A percentile compares a stretch with the other conserved stretches of the same genome.
These are phyloP conservation scores for Xylariales sp. DNA, from an alignment of 2,329 filamentous ascomycete species.

Conservation along the genomic window DNA sequence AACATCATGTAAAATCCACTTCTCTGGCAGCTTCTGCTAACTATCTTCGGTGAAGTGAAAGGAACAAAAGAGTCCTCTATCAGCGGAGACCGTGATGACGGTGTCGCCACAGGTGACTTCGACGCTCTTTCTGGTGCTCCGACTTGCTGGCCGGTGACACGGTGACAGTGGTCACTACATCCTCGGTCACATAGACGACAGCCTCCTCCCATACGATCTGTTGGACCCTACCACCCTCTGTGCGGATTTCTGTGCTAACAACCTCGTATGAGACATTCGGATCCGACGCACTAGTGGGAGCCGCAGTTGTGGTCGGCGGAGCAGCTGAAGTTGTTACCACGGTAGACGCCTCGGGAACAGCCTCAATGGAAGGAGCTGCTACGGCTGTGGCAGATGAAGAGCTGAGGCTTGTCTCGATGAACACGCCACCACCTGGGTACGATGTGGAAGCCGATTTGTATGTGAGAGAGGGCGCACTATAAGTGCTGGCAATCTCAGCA, in stretches of 20 bases:
- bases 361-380: slow-evolving; percentile 10
- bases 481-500: slow-evolving; percentile 12
- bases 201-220: slow-evolving; percentile 56
- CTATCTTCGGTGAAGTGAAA: slow-evolving; percentile 10
- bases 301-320: slow-evolving; percentile 20
- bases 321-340: slow-evolving; percentile 12
- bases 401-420: slow-evolving; percentile 22
- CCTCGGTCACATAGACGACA: slow-evolving; percentile 46
- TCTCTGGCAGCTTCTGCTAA: slow-evolving; percentile 3
- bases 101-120: slow-evolving; percentile 36
- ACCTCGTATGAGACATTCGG: slow-evolving; percentile 31
- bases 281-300: slow-evolving; percentile 25
- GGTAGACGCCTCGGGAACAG: slow-evolving; percentile 8
- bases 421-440: slow-evolving; percentile 25
- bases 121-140: slow-evolving; percentile 22
- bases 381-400: slow-evolving; percentile 12
- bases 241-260: slow-evolving; percentile 50
- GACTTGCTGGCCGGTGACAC: slow-evolving; percentile 25
- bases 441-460: slow-evolving; percentile 20
- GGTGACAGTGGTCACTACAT: slow-evolving; percentile 35
- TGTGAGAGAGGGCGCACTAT: slow-evolving; percentile 20
- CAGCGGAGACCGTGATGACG: slow-evolving; percentile 22
- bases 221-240: slow-evolving; percentile 43
- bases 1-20: slow-evolving; percentile 7
- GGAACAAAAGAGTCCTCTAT: neutral